These are phyloP conservation scores for Penicillium atrosanguineum DNA, from an alignment of 495 filamentous ascomycete species.

Conservation along the genomic window DNA sequence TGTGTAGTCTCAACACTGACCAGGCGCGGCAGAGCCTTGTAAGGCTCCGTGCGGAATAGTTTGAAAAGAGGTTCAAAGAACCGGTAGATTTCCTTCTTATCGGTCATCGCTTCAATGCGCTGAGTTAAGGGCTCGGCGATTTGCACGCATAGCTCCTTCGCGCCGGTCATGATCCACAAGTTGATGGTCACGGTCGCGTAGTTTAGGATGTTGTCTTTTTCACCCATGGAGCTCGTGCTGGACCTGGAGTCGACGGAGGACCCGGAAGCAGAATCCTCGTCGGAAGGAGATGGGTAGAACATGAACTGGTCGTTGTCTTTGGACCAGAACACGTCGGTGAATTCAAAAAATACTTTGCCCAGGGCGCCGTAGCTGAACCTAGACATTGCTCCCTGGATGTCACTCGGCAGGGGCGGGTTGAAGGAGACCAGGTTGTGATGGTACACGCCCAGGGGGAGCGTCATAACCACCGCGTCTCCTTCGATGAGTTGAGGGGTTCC, in stretches of 20 bases:
- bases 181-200: constrained; percentile 28
- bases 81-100: constrained; percentile 18
- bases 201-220: constrained; percentile 24
- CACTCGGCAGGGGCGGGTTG: constrained; percentile 23
- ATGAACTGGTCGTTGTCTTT: constrained; percentile 28
- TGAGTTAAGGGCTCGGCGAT: constrained; percentile 26
- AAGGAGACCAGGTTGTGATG: constrained; percentile 25
- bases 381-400: constrained; percentile 23
- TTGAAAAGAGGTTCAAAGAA: constrained; percentile 29
- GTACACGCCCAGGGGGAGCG: constrained; percentile 19
- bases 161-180: constrained; percentile 23
- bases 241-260: constrained; percentile 14
- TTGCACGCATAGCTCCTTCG: constrained; percentile 26
- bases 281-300: constrained; percentile 23
- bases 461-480: constrained; percentile 23
- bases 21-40: constrained; percentile 23
- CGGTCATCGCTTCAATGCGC: constrained; percentile 23
- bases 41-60: constrained; percentile 22
- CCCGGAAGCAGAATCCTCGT: constrained; percentile 10
- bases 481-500: constrained; percentile 4
- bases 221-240: constrained; percentile 14
- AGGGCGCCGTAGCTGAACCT: constrained; percentile 22
- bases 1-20: constrained; percentile 25
- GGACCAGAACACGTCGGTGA: constrained; percentile 24
- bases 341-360: constrained; percentile 28